Evolutionary conservation across 2,329 filamentous ascomycete species (phyloP).

Genomic region (Aspergillus hortae): DNA sequence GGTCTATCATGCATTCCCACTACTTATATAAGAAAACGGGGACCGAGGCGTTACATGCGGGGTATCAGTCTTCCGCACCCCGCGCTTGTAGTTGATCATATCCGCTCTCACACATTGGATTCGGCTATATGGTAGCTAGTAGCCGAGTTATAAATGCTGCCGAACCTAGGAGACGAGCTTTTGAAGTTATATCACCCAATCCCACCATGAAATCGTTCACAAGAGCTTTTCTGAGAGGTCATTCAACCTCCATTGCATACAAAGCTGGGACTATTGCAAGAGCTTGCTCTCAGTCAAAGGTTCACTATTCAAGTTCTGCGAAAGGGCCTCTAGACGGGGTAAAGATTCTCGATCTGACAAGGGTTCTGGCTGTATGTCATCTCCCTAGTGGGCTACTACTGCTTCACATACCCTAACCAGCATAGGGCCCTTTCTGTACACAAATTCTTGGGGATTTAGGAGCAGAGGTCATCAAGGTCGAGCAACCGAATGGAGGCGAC

Average conservation of each 20-base stretch:
- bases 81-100: neutral
- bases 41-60: neutral
- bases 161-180: neutral
- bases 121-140: neutral
- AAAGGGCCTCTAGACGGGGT: conserved; percentile 18
- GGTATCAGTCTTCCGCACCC: neutral
- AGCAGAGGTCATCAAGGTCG: conserved; percentile 39
- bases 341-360: conserved; percentile 27
- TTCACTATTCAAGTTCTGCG: neutral
- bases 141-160: neutral
- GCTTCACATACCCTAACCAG: neutral
- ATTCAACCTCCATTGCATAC: neutral
- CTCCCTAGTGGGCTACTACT: neutral
- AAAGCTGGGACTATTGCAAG: neutral
- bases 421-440: conserved; percentile 36
- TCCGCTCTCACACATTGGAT: neutral
- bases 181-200: neutral
- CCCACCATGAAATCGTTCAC: neutral
- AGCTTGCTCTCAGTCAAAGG: neutral
- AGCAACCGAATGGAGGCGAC: conserved; percentile 34
- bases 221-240: neutral
- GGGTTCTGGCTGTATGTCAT: conserved; percentile 23
- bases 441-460: conserved; percentile 48
- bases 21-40: neutral
- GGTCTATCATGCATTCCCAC: neutral